Evolutionary conservation across 1,284 basidiomycete species (phyloP).

Genomic region (Spongiforma sp.): DNA sequence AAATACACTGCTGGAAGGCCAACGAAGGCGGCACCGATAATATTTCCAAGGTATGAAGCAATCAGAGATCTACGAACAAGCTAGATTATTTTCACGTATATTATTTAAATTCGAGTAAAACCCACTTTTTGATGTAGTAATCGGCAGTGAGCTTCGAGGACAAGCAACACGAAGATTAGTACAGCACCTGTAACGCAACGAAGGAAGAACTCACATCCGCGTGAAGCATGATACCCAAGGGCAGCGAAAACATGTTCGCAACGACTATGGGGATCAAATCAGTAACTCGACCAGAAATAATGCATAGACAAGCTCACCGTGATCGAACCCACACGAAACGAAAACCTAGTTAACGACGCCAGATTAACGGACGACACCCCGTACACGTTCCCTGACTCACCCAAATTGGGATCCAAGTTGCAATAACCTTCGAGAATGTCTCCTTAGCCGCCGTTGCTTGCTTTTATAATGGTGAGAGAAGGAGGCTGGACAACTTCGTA

Average conservation of each 20-base stretch:
- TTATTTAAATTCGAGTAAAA: too few relatives aligned
- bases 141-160: conserved; percentile 55
- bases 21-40: conserved; percentile 69
- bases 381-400: conserved; percentile 38
- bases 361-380: conserved; percentile 1
- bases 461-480: conserved; percentile 39
- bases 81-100: not conserved
- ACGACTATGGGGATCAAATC: conserved; percentile 47
- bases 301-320: conserved; percentile 51
- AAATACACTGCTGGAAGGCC: conserved; percentile 66
- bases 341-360: conserved; percentile 55
- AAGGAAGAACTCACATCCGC: conserved; percentile 52
- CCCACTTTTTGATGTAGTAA: conserved; percentile 72
- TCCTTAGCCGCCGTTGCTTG: conserved; percentile 76
- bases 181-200: not conserved
- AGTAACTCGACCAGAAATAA: not conserved
- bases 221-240: conserved; percentile 75
- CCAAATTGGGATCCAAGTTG: conserved; percentile 80
- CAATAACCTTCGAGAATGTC: conserved; percentile 74
- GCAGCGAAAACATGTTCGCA: conserved; percentile 79
- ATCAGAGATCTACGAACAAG: conserved; percentile 58
- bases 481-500: not conserved
- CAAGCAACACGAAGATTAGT: conserved; percentile 11
- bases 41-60: conserved; percentile 71
- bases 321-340: conserved; percentile 74